Percentiles rank a stretch among this genome's conserved stretches.
phyloP scores from a whole-genome alignment of 225 moss, liverwort and hornwort genomes.

The Neckera pumila region DNA sequence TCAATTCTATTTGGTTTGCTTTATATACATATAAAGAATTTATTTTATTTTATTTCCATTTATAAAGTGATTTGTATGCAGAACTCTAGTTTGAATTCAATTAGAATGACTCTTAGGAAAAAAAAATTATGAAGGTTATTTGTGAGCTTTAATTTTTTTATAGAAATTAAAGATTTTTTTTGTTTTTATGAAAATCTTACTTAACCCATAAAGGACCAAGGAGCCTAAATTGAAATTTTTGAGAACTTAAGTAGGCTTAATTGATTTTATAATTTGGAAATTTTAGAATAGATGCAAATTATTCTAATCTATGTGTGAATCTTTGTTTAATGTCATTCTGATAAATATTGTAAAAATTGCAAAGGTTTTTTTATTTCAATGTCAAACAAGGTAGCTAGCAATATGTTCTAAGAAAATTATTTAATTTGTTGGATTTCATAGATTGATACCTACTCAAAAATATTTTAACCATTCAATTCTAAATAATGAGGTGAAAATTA shows the following conservation, averaged over 20 bases:
- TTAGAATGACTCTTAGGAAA: too few species aligned
- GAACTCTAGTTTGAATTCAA: background rate
- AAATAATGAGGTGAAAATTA: too few species aligned
- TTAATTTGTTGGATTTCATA: too few species aligned
- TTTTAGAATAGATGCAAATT: fast-evolving
- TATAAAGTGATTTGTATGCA: background rate
- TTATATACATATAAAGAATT: too few species aligned
- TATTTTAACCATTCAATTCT: too few species aligned
- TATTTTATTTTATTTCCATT: background rate
- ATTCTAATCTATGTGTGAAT: background rate
- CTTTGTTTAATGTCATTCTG: background rate
- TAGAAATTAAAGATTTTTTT: background rate
- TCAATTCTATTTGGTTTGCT: background rate
- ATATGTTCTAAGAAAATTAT: too few species aligned
- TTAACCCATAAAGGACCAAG: fast-evolving
- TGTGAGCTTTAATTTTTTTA: background rate
- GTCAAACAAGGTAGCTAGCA: too few species aligned
- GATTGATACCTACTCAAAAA: too few species aligned
- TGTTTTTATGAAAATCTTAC: background rate
- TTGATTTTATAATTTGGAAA: background rate
- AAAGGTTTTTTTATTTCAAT: too few species aligned
- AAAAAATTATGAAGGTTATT: background rate
- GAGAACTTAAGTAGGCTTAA: fast-evolving
- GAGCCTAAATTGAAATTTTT: background rate
- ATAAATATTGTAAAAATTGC: too few species aligned